Conservation (phyloP, 768 basidiomycete genomes). For the Hypholoma sublateritium region DNA sequence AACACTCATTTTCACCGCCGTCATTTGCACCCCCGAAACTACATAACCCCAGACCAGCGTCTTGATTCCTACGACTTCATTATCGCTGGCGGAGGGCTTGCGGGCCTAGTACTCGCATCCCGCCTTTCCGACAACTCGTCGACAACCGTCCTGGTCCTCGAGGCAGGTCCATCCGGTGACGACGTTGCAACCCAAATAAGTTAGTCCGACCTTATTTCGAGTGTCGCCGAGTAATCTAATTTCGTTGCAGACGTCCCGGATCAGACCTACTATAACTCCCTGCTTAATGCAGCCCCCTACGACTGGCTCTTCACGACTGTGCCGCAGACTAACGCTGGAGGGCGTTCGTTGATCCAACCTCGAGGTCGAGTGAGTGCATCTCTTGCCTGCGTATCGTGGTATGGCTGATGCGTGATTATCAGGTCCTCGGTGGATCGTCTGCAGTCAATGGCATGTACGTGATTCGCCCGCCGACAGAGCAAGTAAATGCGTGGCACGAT, state of each 20-base stretch:
- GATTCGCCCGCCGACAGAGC: slow-evolving; percentile 50
- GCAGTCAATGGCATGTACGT: slow-evolving; percentile 73
- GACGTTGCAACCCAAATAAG: slow-evolving; percentile 28
- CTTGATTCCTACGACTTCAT: slow-evolving; percentile 24
- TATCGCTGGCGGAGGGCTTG: slow-evolving; percentile 26
- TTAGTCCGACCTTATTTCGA: slow-evolving; percentile 12
- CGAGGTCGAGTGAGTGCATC: slow-evolving; percentile 50
- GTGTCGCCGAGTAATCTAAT: no score
- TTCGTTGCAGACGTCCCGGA: slow-evolving; percentile 43
- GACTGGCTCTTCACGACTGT: slow-evolving; percentile 58
- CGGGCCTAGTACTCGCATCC: slow-evolving; percentile 33
- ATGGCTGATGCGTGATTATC: not conserved
- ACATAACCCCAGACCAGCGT: slow-evolving; percentile 30
- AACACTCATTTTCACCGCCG: slow-evolving; percentile 11
- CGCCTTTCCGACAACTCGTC: slow-evolving; percentile 33
- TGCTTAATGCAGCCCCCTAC: slow-evolving; percentile 42
- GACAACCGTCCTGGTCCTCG: slow-evolving; percentile 37
- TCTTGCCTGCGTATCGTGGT: not conserved
- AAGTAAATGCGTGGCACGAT: slow-evolving; percentile 48
- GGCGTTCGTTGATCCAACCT: slow-evolving; percentile 52
- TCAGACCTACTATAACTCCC: slow-evolving; percentile 50
- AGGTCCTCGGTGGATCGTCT: slow-evolving; percentile 67
- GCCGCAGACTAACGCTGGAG: slow-evolving; percentile 42
- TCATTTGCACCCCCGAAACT: slow-evolving; percentile 28
- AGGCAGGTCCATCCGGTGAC: slow-evolving; percentile 36